Evolutionary conservation across 805 yeast genomes (phyloP).

Genomic region (Lachancea dasiensis): DNA sequence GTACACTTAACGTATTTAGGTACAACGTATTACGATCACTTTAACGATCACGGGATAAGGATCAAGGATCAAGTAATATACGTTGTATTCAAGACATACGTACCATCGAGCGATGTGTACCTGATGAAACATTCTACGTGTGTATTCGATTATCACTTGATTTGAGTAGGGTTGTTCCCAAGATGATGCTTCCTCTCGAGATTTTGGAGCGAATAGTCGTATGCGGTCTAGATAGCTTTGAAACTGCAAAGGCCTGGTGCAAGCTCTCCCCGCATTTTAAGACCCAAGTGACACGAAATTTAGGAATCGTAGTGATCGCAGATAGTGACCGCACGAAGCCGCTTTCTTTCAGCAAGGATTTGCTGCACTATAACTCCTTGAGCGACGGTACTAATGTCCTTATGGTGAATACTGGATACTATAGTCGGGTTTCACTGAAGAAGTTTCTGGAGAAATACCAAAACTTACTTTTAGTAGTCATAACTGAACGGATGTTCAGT

Average conservation of each 20-base stretch:
- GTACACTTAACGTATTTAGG: no score
- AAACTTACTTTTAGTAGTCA: slow-evolving; percentile 20
- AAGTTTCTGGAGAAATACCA: slow-evolving; percentile 12
- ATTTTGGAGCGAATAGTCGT: slow-evolving; percentile 20
- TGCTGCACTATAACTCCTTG: slow-evolving; percentile 15
- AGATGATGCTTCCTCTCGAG: slow-evolving; percentile 22
- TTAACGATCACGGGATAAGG: no score
- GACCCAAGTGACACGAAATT: slow-evolving; percentile 11
- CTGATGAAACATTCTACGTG: no score
- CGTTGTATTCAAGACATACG: no score
- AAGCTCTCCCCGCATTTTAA: slow-evolving; percentile 14
- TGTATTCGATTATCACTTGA: no score
- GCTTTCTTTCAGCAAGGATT: not conserved
- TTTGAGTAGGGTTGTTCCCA: no score
- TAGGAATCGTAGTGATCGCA: slow-evolving; percentile 24
- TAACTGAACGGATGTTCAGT: slow-evolving; percentile 20
- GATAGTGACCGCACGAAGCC: slow-evolving; percentile 4
- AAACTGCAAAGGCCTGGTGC: slow-evolving; percentile 24
- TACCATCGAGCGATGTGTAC: no score
- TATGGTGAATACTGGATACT: slow-evolving; percentile 12
- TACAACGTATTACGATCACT: no score
- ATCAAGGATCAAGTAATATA: no score
- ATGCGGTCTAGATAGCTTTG: slow-evolving; percentile 20
- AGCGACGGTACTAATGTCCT: slow-evolving; percentile 14
- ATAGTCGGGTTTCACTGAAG: slow-evolving; percentile 7